phyloP scores from a whole-genome alignment of 148 eudicot species.

The Fagopyrum esculentum region DNA sequence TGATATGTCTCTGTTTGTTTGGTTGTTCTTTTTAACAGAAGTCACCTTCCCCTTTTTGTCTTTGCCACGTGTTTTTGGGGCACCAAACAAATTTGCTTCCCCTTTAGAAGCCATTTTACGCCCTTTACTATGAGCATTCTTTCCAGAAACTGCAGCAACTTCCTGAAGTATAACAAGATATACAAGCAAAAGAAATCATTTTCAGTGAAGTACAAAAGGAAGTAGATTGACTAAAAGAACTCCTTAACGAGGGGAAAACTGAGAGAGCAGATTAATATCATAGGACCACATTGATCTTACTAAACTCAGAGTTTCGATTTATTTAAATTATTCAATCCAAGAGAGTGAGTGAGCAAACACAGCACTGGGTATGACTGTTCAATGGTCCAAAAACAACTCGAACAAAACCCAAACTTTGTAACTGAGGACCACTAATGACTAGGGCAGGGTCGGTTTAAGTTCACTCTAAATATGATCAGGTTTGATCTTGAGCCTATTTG shows the following conservation, averaged over 20 bases:
- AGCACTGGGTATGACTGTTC: not conserved
- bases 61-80: slow-evolving; percentile 39
- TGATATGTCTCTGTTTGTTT: slow-evolving; percentile 37
- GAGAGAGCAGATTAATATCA: not conserved
- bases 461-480: too few species aligned
- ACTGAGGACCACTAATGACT: too few species aligned
- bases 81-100: slow-evolving; percentile 28
- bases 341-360: not conserved
- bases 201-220: not conserved
- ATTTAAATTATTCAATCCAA: not conserved
- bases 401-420: too few species aligned
- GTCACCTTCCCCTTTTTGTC: slow-evolving; percentile 49
- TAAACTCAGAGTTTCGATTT: not conserved
- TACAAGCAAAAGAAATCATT: not conserved
- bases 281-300: not conserved
- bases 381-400: too few species aligned
- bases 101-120: slow-evolving; percentile 63
- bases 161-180: slow-evolving; percentile 42
- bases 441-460: too few species aligned
- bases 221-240: not conserved
- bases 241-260: not conserved
- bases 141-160: slow-evolving; percentile 61
- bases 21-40: slow-evolving; percentile 32
- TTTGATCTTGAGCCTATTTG: too few species aligned
- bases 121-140: slow-evolving; percentile 45